Base-by-base conservation (phyloP, 352 stramenopile genomes). In the Phytophthora lateralis region DNA sequence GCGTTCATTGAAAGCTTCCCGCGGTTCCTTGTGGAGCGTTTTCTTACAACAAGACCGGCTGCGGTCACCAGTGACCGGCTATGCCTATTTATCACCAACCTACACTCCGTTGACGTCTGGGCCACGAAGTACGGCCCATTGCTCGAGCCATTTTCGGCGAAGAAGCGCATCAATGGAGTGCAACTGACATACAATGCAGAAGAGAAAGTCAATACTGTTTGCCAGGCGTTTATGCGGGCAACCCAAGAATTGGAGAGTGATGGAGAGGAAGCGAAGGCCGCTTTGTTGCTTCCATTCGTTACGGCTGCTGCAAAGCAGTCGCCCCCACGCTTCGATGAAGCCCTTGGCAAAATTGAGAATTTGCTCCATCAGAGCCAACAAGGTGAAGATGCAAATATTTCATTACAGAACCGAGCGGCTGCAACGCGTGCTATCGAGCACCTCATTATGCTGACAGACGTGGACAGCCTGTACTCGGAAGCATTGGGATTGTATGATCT, bases 81-180 rank as follows among this genome's bases (percentile, higher is more conserved):
- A 3, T 88, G 85, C 49, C 58, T 93, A 21, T 91, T 93, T 49
- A 66, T 91, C 56, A 93, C 85, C 10, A 93, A 82, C 35, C 34
- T 93, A 6, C 85, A 93, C 45, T 47, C 75, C 2, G 66, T 90
- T 7, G 66, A 93, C 44, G 75, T 91, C 15, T 93, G 85, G 78
- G 53, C n/a, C 3, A 81, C 79, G 12, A 93, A 93, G 59, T 93
- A 90, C 53, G 53, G 57, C 12, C 66, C 64, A 4, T 60, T 77
- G 24, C 58, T 84, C 3, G 60, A 50, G 0, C 67, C 72, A 6
- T 85, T 88, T 49, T 59, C 26, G 15, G 14, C 45, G 4, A 46
- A 42, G n/a, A 56, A 45, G 29, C 18, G n/a, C 15, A 60, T 7
- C 38, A 24, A 63, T n/a, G 38, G 48, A 18, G 6, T 34, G 2